Conservation (phyloP, 176 grass and related monocot species). For the Ampelocalamus luodianensis region DNA sequence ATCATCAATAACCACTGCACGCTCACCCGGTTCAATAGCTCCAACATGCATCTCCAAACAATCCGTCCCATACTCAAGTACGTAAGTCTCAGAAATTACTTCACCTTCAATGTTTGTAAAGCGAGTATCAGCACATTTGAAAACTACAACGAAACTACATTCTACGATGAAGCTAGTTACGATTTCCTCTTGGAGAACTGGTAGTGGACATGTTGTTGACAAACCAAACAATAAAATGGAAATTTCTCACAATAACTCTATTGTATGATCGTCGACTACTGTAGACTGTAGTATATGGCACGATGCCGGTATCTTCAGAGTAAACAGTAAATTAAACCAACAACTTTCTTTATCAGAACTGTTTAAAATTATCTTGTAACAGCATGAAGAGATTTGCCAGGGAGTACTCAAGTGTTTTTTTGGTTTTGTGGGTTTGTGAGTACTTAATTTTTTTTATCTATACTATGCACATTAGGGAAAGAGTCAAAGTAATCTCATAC, state of each 20-base stretch:
- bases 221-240: background rate
- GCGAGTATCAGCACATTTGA: background rate
- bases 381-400: too few species aligned
- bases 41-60: constrained; percentile 97
- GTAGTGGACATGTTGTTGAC: background rate
- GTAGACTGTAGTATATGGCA: background rate
- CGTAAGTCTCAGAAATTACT: constrained; percentile 88
- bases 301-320: background rate
- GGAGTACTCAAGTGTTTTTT: too few species aligned
- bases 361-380: background rate
- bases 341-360: background rate
- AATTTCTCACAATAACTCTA: background rate
- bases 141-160: background rate
- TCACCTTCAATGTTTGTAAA: constrained; percentile 59
- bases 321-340: background rate
- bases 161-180: background rate
- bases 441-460: too few species aligned
- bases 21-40: constrained; percentile 59
- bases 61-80: constrained; percentile 88
- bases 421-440: too few species aligned
- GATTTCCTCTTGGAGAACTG: background rate
- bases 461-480: too few species aligned
- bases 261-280: background rate
- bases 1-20: constrained; percentile 77
- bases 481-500: too few species aligned